Evolutionary conservation across 805 yeast genomes (phyloP), one percentile per base, ranked within the genome.

Genomic region (Spathaspora gorwiae): DNA sequence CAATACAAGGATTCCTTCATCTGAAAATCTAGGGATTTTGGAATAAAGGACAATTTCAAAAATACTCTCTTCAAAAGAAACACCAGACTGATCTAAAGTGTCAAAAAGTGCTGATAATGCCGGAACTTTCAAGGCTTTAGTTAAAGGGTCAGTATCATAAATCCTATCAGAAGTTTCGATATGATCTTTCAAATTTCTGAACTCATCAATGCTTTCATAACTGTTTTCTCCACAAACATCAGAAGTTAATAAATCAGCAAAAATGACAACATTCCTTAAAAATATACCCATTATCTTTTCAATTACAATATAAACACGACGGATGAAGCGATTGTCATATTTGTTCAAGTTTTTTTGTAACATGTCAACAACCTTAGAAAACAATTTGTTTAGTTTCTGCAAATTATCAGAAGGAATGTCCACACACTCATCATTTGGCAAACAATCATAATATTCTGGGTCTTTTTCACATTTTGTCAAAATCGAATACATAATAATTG

Each of bases 231-330:
- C 68, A 19, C 48, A 41, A 11, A 47, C 46, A 6, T 40, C 32
- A n/a, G 65, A 59, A 1, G 72, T 63, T n/a, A 70, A 50, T 7
- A 66, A 45, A 47, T 66, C 69, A 34, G 54, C 53, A 43, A 70
- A 60, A 1, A 71, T 60, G 6, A 61, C 49, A 27, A 68, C 46
- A 37, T 68, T 68, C 41, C 72, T 60, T 41, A 72, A 60, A 40
- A 54, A 62, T 11, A 42, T 31, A 26, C 38, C 27, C 12, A 45
- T 12, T 11, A 47, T 10, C n/a, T 6, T 35, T 32, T 47, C 51
- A 33, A 45, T 19, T 11, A 35, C 35, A 19, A 34, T n/a, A 37
- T 45, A 47, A 26, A 42, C n/a, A 32, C 41, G n/a, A 39, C 11
- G 26, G 5, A 30, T 13, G 5, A 27, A 12, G 9, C 30, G 14